These are phyloP conservation scores for Cutaneotrichosporon cavernicola DNA, from an alignment of 1,284 basidiomycete genomes.

Conservation along the genomic window DNA sequence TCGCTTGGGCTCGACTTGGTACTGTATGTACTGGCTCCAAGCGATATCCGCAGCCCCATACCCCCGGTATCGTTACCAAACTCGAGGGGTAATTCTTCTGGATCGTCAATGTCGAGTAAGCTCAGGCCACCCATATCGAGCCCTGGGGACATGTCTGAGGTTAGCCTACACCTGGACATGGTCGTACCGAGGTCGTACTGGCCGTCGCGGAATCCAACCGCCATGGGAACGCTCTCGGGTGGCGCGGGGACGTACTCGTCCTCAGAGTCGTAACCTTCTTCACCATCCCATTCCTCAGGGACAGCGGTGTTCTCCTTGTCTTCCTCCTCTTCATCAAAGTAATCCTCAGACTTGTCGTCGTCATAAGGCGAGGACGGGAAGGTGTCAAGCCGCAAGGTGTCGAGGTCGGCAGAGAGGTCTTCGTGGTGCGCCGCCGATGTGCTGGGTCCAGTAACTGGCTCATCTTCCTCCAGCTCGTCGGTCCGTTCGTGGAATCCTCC, in stretches of 20 bases:
- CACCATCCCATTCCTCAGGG: constrained; percentile 14
- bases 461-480: constrained; percentile 9
- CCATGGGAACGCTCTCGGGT: constrained; percentile 13
- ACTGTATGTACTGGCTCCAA: not conserved
- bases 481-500: constrained; percentile 25
- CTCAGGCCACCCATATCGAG: constrained; percentile 44
- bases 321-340: constrained; percentile 27
- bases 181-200: constrained; percentile 20
- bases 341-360: not conserved
- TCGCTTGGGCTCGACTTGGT: not conserved
- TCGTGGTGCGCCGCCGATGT: constrained; percentile 6
- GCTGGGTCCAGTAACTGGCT: constrained; percentile 2
- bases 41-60: not conserved
- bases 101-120: constrained; percentile 44
- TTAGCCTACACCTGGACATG: constrained; percentile 1
- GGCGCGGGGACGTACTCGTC: constrained; percentile 15
- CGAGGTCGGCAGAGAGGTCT: constrained; percentile 27
- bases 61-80: constrained; percentile 8
- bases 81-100: constrained; percentile 28
- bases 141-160: constrained; percentile 17
- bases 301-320: constrained; percentile 46
- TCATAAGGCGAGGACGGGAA: constrained; percentile 6
- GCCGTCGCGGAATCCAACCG: constrained; percentile 19
- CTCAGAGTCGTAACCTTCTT: constrained; percentile 15
- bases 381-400: constrained; percentile 19